These are phyloP conservation scores for Diddensiella transvaalensis DNA, from an alignment of 805 yeast genomes.

Conservation along the genomic window DNA sequence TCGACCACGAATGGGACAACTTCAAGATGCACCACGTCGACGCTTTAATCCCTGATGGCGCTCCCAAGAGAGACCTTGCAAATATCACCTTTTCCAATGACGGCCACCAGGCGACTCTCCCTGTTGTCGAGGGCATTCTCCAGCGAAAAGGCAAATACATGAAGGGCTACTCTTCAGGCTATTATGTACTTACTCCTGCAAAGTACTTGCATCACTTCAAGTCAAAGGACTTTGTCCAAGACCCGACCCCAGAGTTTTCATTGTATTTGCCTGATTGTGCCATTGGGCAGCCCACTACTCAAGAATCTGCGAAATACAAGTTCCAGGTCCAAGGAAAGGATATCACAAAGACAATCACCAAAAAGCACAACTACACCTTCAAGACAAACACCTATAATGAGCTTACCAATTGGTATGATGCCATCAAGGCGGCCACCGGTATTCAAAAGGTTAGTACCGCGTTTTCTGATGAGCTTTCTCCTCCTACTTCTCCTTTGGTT, in stretches of 20 bases:
- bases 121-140: constrained; percentile 47
- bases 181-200: constrained; percentile 46
- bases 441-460: constrained; percentile 10
- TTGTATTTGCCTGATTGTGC: constrained; percentile 47
- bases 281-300: constrained; percentile 35
- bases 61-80: constrained; percentile 38
- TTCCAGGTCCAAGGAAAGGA: constrained; percentile 46
- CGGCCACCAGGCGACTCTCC: constrained; percentile 40
- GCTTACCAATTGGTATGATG: constrained; percentile 45
- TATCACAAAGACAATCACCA: constrained; percentile 29
- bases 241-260: constrained; percentile 45
- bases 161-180: constrained; percentile 41
- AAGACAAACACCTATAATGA: constrained; percentile 46
- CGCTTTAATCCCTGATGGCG: constrained; percentile 32
- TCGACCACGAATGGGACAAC: constrained; percentile 44
- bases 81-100: constrained; percentile 39
- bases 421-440: constrained; percentile 27
- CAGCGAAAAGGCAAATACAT: constrained; percentile 43
- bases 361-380: constrained; percentile 38
- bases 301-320: constrained; percentile 37
- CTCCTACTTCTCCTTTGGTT: constrained; percentile 7
- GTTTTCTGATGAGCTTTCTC: constrained; percentile 16
- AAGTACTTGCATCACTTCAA: constrained; percentile 46
- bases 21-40: constrained; percentile 36
- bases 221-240: constrained; percentile 40